These are phyloP conservation scores for Chalara sp. DNA, from an alignment of 2,329 filamentous ascomycete genomes.

Conservation along the genomic window DNA sequence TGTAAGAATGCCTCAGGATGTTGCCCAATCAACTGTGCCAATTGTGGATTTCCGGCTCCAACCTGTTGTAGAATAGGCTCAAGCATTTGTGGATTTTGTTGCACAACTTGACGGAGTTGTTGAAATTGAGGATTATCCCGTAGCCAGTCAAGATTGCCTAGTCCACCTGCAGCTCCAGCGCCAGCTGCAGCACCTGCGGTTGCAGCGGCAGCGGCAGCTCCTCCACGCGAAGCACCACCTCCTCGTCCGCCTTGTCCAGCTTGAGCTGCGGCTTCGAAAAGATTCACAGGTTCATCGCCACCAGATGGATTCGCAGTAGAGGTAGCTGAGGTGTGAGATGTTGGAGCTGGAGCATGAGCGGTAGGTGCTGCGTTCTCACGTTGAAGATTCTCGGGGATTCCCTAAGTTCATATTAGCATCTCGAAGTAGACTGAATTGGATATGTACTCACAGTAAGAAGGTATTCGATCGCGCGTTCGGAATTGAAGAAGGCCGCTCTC, in stretches of 20 bases:
- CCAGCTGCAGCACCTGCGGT: slow-evolving; percentile 39
- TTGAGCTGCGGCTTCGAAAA: slow-evolving; percentile 89
- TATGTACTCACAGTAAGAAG: slow-evolving; percentile 65
- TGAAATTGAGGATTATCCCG: slow-evolving; percentile 96
- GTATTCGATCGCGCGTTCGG: slow-evolving; percentile 95
- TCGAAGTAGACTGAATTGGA: not conserved
- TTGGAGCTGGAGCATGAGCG: slow-evolving; percentile 36
- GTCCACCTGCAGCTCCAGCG: slow-evolving; percentile 39
- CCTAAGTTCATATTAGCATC: slow-evolving; percentile 42
- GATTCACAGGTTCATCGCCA: slow-evolving; percentile 66
- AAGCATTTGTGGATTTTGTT: slow-evolving; percentile 97
- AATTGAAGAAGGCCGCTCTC: slow-evolving; percentile 94
- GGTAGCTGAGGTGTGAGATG: slow-evolving; percentile 30
- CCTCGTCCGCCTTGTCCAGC: slow-evolving; percentile 34
- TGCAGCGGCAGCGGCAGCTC: slow-evolving; percentile 35
- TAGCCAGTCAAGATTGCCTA: slow-evolving; percentile 85
- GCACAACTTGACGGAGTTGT: slow-evolving; percentile 92
- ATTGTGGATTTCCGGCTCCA: slow-evolving; percentile 86
- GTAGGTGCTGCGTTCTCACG: slow-evolving; percentile 55
- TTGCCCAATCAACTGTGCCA: slow-evolving; percentile 84
- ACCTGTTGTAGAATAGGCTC: slow-evolving; percentile 97
- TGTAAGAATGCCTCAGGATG: slow-evolving; percentile 92
- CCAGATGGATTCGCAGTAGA: slow-evolving; percentile 39
- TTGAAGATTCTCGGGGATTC: slow-evolving; percentile 80
- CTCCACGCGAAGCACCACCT: slow-evolving; percentile 38